Evolutionary conservation across 2,329 filamentous ascomycete species (phyloP), one percentile per base, ranked within the genome.

Genomic region (Penicillium sp.): DNA sequence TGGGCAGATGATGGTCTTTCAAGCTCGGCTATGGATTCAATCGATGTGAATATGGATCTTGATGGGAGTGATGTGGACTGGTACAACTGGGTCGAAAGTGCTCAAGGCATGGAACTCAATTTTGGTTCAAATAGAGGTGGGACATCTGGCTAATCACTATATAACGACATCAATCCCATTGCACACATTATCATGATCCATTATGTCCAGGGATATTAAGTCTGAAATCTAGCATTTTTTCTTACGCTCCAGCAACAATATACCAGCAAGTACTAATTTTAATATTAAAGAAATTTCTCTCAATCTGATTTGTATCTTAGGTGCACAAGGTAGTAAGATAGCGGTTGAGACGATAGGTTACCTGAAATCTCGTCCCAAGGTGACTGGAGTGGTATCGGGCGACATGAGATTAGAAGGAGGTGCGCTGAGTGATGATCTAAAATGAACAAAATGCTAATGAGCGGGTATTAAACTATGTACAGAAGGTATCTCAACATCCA

Each of bases 11-110:
- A 67, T 31, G 60, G 15, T 2, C 12, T 50, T 3, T 14, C 35
- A 8, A 42, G 33, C 22, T 2, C 26, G 6, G 33, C 20, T 3
- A 31, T 49, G n/a, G 53, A 50, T 3, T 27, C 31, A 35, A 3
- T 33, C 9, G 52, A 58, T 51, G 41, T 48, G 15, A 53, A 52
- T 12, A 69, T 71, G 62, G 67, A 72, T 27, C 51, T 72, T 37
- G 69, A 70, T 45, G 53, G 49, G 7, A 67, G 70, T 14, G 69
- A 73, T n/a, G 52, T 74, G 18, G 60, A 75, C 54, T 76, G 74
- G 73, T 70, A 72, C 57, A 67, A 68, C 49, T 76, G 73, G 74
- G 58, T 75, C 18, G 66, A 74, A 52, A 72, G 71, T 54, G 70
- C 71, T 1, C 71, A 69, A 48, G 58, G 59, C 15, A 60, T 70